Evolutionary conservation across 768 basidiomycete species (phyloP), one percentile per base, ranked within the genome.

Genomic region (Lactarius hengduanensis): DNA sequence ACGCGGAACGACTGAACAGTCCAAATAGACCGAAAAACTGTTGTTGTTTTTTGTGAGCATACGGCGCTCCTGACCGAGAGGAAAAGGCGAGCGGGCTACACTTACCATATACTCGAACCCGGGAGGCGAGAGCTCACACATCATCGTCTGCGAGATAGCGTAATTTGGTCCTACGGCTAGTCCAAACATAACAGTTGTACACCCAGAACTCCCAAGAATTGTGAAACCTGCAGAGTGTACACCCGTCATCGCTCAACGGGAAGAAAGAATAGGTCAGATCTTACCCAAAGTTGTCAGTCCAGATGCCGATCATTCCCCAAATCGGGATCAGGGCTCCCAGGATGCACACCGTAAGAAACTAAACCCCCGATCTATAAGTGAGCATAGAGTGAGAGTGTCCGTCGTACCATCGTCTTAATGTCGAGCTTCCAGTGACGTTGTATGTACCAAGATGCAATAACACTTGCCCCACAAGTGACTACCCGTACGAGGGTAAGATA

Each of bases 131-230:
- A 96, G 83, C 75, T 95, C 93, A 0, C 90, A 89, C 90, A 92
- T 92, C 88, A 91, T 90, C 0, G 90, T 92, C 73, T 91, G 88
- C 3, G 91, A 86, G 73, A 89, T 92, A 1, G 93, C 90, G 73
- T 91, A 94, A 77, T 92, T 95, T 0, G 92, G 92, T 1, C 89
- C 89, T 78, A 93, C 89, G 81, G 92, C 92, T 10, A 93, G 76
- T 15, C 91, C 91, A 70, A 89, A 91, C 3, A 92, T 76, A 58
- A 91, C 80, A n/a, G 65, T 92, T 92, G 77, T 93, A 94, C 5
- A 84, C 86, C 87, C 92, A 96, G 77, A 94, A 94, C 71, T 94
- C 92, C 91, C 92, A 93, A 16, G 72, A 82, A 65, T 92, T 90
- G 73, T 92, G 91, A 77, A 90, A 92, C 1, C 66, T 28, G 41